phyloP scores from a whole-genome alignment of 2,329 filamentous ascomycete species.

The Fusarium sp. region DNA sequence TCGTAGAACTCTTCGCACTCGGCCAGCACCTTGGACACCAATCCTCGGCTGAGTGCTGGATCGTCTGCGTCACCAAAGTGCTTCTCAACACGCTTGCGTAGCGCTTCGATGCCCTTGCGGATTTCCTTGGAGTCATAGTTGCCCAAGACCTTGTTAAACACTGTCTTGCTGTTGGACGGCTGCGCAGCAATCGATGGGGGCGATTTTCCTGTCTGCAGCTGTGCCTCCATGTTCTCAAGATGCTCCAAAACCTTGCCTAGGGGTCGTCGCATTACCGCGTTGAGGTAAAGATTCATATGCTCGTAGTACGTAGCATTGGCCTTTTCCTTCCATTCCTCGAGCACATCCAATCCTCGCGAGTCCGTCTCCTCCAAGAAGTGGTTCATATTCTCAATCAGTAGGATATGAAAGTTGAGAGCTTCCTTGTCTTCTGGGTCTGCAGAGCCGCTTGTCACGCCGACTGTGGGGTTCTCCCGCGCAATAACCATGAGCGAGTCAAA shows the following conservation, averaged over 20 bases:
- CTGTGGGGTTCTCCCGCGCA: slow-evolving; percentile 73
- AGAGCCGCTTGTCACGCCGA: slow-evolving; percentile 53
- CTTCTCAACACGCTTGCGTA: slow-evolving; percentile 94
- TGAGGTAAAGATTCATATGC: slow-evolving; percentile 87
- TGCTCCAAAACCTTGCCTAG: slow-evolving; percentile 92
- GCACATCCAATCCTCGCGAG: slow-evolving; percentile 73
- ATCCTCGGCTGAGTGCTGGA: slow-evolving; percentile 66
- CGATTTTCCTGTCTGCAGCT: slow-evolving; percentile 67
- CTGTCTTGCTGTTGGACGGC: slow-evolving; percentile 81
- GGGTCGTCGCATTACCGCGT: slow-evolving; percentile 86
- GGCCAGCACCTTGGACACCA: slow-evolving; percentile 66
- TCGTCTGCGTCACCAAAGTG: slow-evolving; percentile 94
- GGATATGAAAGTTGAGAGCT: slow-evolving; percentile 94
- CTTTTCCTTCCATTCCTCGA: slow-evolving; percentile 83
- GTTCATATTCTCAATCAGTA: slow-evolving; percentile 99
- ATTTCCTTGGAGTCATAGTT: slow-evolving; percentile 86
- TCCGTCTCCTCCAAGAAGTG: slow-evolving; percentile 95
- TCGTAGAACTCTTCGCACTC: slow-evolving; percentile 71
- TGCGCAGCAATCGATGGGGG: slow-evolving; percentile 75
- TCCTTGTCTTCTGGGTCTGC: slow-evolving; percentile 87
- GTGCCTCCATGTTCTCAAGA: slow-evolving; percentile 85
- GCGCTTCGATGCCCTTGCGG: slow-evolving; percentile 85
- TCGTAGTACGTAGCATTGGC: slow-evolving; percentile 82
- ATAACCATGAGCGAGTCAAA: slow-evolving; percentile 97
- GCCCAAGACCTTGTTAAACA: slow-evolving; percentile 86